Conservation (phyloP, 2,329 filamentous ascomycete genomes). For the Simplicillium sp. region DNA sequence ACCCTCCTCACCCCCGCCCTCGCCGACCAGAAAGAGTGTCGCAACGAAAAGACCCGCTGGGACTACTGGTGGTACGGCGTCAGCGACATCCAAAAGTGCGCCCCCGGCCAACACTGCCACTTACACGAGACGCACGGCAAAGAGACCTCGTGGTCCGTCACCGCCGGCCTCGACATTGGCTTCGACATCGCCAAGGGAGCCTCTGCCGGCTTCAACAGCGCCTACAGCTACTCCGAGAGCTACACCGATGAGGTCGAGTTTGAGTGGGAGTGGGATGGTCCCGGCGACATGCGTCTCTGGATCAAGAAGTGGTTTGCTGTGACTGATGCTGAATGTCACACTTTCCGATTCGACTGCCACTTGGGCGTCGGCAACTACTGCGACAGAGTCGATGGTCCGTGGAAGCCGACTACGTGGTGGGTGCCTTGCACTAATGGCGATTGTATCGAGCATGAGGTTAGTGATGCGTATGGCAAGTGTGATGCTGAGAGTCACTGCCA, state of each 20-base stretch:
- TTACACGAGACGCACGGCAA: neutral
- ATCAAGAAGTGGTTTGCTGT: conserved; percentile 3
- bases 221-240: no score
- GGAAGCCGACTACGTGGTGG: neutral
- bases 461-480: neutral
- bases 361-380: neutral
- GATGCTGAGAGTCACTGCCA: neutral
- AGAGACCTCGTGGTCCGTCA: no score
- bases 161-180: no score
- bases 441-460: neutral
- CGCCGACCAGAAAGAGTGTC: neutral
- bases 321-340: neutral
- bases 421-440: neutral
- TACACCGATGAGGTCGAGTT: no score
- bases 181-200: no score
- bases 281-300: neutral
- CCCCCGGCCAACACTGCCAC: neutral
- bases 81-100: neutral
- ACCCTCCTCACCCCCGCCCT: no score
- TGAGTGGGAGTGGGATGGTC: neutral
- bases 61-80: conserved; percentile 2
- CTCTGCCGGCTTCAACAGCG: no score
- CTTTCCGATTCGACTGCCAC: no score
- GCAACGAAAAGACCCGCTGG: neutral
- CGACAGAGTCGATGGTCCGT: neutral